Conservation (phyloP, 108 stramenopile genomes). For the Discostella stelligeroides region DNA sequence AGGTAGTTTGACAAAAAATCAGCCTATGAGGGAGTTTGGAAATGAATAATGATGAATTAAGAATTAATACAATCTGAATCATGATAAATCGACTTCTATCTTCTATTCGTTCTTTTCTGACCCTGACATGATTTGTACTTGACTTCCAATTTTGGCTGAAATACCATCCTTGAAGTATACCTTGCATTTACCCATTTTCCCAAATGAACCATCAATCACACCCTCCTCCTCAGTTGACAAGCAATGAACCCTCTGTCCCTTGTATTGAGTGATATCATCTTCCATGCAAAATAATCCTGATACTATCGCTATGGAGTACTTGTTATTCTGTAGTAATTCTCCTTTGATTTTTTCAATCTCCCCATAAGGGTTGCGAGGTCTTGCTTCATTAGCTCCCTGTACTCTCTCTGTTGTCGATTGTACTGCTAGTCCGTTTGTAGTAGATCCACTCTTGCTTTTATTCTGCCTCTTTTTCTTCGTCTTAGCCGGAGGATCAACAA, state of each 20-base stretch:
- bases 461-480: slow-evolving; percentile 46
- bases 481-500: slow-evolving; percentile 57
- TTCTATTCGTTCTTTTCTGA: too few relatives aligned
- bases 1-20: too few relatives aligned
- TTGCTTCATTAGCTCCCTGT: neutral
- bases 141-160: slow-evolving; percentile 52
- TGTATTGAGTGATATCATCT: slow-evolving; percentile 75
- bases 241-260: slow-evolving; percentile 62
- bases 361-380: slow-evolving; percentile 37
- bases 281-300: slow-evolving; percentile 89
- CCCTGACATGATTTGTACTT: too few relatives aligned
- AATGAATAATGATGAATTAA: too few relatives aligned
- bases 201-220: slow-evolving; percentile 80
- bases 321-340: slow-evolving; percentile 67
- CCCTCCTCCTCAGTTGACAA: slow-evolving; percentile 74
- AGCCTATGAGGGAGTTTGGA: too few relatives aligned
- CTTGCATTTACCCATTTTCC: slow-evolving; percentile 96
- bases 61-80: too few relatives aligned
- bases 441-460: slow-evolving; percentile 46
- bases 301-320: slow-evolving; percentile 75
- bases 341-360: slow-evolving; percentile 82
- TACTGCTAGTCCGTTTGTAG: slow-evolving; percentile 15
- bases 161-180: slow-evolving; percentile 81
- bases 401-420: slow-evolving; percentile 12
- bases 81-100: too few relatives aligned